Evolutionary conservation across 108 stramenopile genomes (phyloP), one percentile per base, ranked within the genome.

Genomic region (Parietichytrium sp.): DNA sequence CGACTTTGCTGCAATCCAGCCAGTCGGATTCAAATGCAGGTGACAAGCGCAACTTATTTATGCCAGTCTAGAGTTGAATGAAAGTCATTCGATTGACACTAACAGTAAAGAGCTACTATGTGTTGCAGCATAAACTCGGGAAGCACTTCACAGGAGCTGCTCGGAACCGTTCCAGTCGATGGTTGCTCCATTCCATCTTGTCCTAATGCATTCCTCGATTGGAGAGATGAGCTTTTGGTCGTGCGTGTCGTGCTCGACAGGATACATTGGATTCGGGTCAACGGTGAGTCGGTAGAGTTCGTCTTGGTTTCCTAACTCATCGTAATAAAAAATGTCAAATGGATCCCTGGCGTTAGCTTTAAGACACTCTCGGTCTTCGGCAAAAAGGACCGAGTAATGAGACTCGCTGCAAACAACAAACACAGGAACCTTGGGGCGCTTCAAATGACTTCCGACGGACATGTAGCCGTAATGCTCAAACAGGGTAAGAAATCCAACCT

Each of bases 341-440:
- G 36, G 0, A 4, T 29, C 29, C n/a, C n/a, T n/a, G n/a, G n/a
- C n/a, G 27, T 16, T 54, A 6, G 3, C n/a, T 15, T 53, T 12
- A 16, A 31, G 23, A 33, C 55, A 79, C 36, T 55, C 55, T 4
- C 23, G 77, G 15, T 13, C 10, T 7, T 26, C 54, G 30, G 82
- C 82, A 10, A 82, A 89, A 3, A 89, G 79, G 23, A 81, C 84
- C 15, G 86, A 82, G 80, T 87, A 89, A 79, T 89, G 89, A 42
- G 83, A 84, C 51, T 88, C 87, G 47, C 84, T 85, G 80, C 89
- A 87, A 42, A 89, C 55, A 1, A 89, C 88, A 87, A 87, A 89
- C 3, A 89, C 33, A 16, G 89, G 89, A 4, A 10, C 3, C 82
- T 33, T 49, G 10, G 89, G 89, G 4, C 29, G 49, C 86, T 89